Evolutionary conservation across 2,329 filamentous ascomycete genomes (phyloP).

Genomic region (Colletotrichum noveboracense): DNA sequence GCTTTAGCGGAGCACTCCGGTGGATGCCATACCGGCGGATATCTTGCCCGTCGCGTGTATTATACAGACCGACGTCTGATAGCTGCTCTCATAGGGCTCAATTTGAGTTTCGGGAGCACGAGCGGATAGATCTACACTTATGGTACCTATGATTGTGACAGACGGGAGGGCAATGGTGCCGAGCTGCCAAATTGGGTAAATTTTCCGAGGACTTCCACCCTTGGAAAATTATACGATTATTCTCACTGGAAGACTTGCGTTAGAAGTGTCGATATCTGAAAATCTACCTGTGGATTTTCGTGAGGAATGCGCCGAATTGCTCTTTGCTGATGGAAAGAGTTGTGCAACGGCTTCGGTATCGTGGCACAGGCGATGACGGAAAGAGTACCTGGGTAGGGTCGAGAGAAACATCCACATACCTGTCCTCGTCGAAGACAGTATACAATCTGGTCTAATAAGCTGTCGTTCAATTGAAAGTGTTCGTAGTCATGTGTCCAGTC

Average conservation of each 20-base stretch:
- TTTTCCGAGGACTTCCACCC: not conserved
- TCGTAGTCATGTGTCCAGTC: not conserved
- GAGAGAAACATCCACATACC: rapidly evolving
- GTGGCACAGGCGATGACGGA: not conserved
- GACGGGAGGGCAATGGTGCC: not conserved
- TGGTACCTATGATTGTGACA: not conserved
- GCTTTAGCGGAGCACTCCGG: not conserved
- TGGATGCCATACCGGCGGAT: not conserved
- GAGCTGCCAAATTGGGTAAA: not conserved
- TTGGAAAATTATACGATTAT: not conserved
- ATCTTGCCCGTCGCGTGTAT: not conserved
- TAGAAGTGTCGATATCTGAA: not conserved
- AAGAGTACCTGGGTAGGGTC: rapidly evolving
- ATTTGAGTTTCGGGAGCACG: not conserved
- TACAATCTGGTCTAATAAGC: rapidly evolving
- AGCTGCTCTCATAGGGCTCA: not conserved
- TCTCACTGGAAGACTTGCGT: not conserved
- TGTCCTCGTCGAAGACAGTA: not conserved
- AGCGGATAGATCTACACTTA: not conserved
- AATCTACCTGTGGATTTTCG: not conserved
- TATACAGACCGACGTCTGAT: not conserved
- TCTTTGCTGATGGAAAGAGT: not conserved
- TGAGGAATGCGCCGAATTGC: not conserved
- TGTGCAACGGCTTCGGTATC: not conserved
- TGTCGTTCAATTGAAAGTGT: no score